Base-by-base conservation (phyloP, 257 asterid genomes). In the Solanum habrochaites region DNA sequence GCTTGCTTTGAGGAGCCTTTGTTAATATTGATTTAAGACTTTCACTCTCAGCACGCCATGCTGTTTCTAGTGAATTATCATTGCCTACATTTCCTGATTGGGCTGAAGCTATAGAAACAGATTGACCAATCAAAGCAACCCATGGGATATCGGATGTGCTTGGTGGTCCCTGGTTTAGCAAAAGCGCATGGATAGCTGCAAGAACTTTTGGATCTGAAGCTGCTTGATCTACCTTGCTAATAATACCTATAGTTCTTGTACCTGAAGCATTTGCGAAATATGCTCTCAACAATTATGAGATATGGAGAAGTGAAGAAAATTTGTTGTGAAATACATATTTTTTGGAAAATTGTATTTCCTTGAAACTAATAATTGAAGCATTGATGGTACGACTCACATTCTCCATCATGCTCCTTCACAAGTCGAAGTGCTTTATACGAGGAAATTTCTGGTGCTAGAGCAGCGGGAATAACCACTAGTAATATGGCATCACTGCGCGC, bases 21-120 rank as follows among this genome's bases (percentile, higher is more conserved):
- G 91, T 66, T 80, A 89, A 86, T 40, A 89, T 89, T 23, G 91
- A 89, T 66, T 86, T 89, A 58, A 86, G 86, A 78, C 89, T 86
- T 86, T 89, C 91, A 83, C 77, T 87, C 86, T 89, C 91, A 86
- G 89, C 91, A 14, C 89, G 52, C 89, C 89, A 89, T 15, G 91
- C 87, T 72, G 89, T 89, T 86, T 89, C 91, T 67, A 86, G 62
- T 35, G 91, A 89, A 82, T 86, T 88, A 25, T 88, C 91, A 20
- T 88, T 77, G 69, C 90, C 90, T 60, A 85, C 88, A 85, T 66
- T 85, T 62, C 90, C 91, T 74, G 91, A 83, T 69, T 89, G 89
- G 43, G 91, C 83, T 21, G 91, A 89, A 23, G 91, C 89, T 32
- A 89, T 89, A 73, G 91, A 73, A 43, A 89, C 89, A 64, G 89